phyloP scores from a whole-genome alignment of 257 asterid species.

The Oldenlandia corymbosa region DNA sequence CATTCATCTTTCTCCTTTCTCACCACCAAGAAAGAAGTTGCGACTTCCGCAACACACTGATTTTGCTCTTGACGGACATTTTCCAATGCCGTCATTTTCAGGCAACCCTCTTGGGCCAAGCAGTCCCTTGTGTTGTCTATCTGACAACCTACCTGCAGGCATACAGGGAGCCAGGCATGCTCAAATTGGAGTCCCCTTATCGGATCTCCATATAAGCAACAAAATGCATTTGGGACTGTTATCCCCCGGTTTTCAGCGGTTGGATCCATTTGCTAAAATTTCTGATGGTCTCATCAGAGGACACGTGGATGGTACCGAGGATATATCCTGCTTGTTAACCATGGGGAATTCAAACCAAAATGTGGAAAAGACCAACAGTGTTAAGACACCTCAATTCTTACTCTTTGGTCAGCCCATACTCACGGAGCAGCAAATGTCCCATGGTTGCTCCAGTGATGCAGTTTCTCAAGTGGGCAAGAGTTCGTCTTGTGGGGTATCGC shows the following conservation, averaged over 20 bases:
- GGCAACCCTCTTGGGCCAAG: slow-evolving; percentile 70
- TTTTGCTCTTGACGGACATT: slow-evolving; percentile 55
- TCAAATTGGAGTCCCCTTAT: slow-evolving; percentile 71
- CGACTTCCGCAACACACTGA: slow-evolving; percentile 54
- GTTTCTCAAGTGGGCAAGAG: slow-evolving; percentile 22
- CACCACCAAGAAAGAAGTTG: slow-evolving; percentile 68
- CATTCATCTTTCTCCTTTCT: slow-evolving; percentile 64
- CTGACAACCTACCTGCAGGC: slow-evolving; percentile 84
- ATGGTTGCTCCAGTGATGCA: slow-evolving; percentile 30
- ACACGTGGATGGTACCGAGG: slow-evolving; percentile 36
- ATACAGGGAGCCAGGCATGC: slow-evolving; percentile 99
- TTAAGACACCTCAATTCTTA: slow-evolving; percentile 54
- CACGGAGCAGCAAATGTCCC: slow-evolving; percentile 88
- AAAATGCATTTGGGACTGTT: slow-evolving; percentile 64
- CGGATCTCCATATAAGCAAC: slow-evolving; percentile 73
- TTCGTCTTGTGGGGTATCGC: slow-evolving; percentile 20
- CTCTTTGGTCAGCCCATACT: slow-evolving; percentile 96
- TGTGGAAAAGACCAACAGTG: slow-evolving; percentile 31
- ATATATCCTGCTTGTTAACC: slow-evolving; percentile 71
- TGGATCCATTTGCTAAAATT: slow-evolving; percentile 38
- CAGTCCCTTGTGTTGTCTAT: slow-evolving; percentile 58
- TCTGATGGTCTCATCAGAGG: slow-evolving; percentile 30
- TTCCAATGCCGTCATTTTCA: slow-evolving; percentile 72
- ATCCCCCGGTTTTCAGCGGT: slow-evolving; percentile 46
- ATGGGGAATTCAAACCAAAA: slow-evolving; percentile 51